Base-by-base conservation (phyloP, 2,329 filamentous ascomycete genomes). In the Sodiomyces alkalinus region DNA sequence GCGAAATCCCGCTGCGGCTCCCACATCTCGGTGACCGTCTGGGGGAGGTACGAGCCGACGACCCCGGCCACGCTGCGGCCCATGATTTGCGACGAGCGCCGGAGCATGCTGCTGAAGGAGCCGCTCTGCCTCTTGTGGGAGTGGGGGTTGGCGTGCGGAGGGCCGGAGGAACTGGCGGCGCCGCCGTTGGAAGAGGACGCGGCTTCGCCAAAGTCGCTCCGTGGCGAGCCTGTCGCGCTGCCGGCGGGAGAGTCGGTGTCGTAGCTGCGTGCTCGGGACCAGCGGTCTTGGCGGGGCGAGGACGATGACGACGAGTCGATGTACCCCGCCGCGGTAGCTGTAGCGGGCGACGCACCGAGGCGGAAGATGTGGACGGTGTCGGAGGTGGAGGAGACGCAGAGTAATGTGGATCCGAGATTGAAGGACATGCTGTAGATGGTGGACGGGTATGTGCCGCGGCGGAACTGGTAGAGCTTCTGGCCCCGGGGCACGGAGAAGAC, bases 381-480 rank as follows among this genome's bases (percentile, higher is more conserved):
- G 1, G 86, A 92, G 2, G 85, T 86, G 3, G 87, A 96, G 5
- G 90, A 96, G 22, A 98, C 86, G 45, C 86, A 94, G 19, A 98
- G 69, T 8, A 98, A 63, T 2, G 86, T 93, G 3, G 86, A 92
- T 33, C 80, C 85, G 27, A 85, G 75, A 52, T 98, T 98, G 58
- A 98, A 98, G 2, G 86, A 92, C 85, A 98, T 94, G 68, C 85
- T 92, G 57, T 86, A 94, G 41, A 98, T 98, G 22, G 82, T 79
- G 2, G 86, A 86, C 1, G 90, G 90, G 53, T 94, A 94, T 3
- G 87, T 94, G 23, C 90, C 90, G 38, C 90, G 74, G 34, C 90
- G 74, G 56, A 98, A 98, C 49, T 98, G 87, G 51, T 86, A 96
- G 12, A 98, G 66, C 52, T 96, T 98, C 45, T 87, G 77, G 8